Base-by-base conservation (phyloP, 192 early-diverging fungal genomes). In the Backusella sp. region DNA sequence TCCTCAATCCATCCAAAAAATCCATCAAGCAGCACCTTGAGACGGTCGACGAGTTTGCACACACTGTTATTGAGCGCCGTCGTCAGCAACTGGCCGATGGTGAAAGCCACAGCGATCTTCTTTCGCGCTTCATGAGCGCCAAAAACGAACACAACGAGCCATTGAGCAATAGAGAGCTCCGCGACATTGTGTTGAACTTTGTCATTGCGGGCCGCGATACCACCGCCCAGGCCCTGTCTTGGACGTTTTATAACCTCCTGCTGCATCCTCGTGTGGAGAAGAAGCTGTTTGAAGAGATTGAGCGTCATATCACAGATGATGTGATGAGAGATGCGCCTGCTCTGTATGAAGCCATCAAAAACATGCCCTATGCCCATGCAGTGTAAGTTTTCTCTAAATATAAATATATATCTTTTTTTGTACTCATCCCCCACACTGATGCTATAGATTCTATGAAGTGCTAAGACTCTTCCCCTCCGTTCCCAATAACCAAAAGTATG, bases 221-320 rank as follows among this genome's bases (percentile, higher is more conserved):
- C 0, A 88, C 85, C 3, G 85, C 84, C 15, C 85, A 84, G 30
- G 76, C 87, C 17, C 62, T 88, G 17, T 86, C 85, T 4, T 88
- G 87, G 87, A 68, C 77, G 1, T 86, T 88, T 66, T 88, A 83
- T 19, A 74, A 77, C 21, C 73, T 88, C 1, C 49, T 82, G 19
- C 32, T 67, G 0, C 69, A 88, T 66, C 84, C 86, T 17, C 42
- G 82, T 30, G 44, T 86, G 1, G 82, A 86, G n/a, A 21, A 68
- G 15, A 82, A 82, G 4, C 74, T 88, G 0, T 44, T 83, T 6
- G 76, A 85, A 21, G 87, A 88, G 32, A 77, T 83, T 41, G n/a
- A 44, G 7, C 23, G 26, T 0, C 39, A 68, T 39, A 66, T 79
- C 19, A 39, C 56, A 0, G 78, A 83, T 52, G 75, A 79, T 3